Base-by-base conservation (phyloP, 371 early-diverging fungal genomes). In the Thermomucor indicae-seudaticae region DNA sequence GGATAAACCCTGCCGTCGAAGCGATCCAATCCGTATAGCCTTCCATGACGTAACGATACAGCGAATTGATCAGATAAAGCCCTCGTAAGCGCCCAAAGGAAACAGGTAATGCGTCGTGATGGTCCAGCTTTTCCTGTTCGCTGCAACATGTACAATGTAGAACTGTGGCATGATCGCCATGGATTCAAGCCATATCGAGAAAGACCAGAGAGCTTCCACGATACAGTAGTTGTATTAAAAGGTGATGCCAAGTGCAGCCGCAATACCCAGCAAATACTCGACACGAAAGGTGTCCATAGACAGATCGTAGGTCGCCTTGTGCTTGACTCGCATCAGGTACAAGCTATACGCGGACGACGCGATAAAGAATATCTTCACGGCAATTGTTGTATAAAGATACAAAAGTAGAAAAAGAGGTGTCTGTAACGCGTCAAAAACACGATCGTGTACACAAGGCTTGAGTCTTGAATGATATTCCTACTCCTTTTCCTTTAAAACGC, bases 91-190 rank as follows among this genome's bases (percentile, higher is more conserved):
- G 3, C 99, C 99, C 19, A 99, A 70, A 2, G 98, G 93, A 70
- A 98, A 93, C 42, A 99, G 72, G 71, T 98, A 99, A 64, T 96
- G 97, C 2, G 94, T 88, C 2, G 99, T 99, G 58, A 99, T 96
- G 8, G 93, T 95, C 59, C 99, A 11, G 97, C 97, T 67, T 99
- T 98, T 23, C 98, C 98, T 1, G 96, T 96, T 53, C 93, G 86
- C 22, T 93, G 88, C 43, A 98, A 72, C 84, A 94, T 91, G 63
- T 94, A 93, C 24, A n/a, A n/a, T n/a, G n/a, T n/a, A n/a, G n/a
- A 99, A 81, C 70, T 99, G 99, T 16, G 99, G 99, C 43, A 99
- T 65, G 71, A 99, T 98, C 4, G 99, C 97, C 0, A 98, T 95
- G 4, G 95, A 78, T 67, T 99, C 99, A 34, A 99, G 80, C 65